Conservation (phyloP, 2,329 filamentous ascomycete genomes). For the Exophiala alcalophila region DNA sequence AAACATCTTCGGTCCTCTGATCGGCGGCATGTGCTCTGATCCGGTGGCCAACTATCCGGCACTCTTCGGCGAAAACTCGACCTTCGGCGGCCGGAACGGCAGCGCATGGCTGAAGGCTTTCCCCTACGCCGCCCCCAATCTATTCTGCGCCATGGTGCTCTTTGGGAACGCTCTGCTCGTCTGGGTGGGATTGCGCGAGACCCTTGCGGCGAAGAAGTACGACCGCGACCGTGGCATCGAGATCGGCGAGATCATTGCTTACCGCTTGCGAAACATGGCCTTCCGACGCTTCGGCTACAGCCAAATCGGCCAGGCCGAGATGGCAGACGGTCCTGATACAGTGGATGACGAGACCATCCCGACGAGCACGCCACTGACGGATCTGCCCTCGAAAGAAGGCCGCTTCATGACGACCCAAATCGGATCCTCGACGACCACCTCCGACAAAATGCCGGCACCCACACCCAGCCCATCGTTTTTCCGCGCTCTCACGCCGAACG, state of each 20-base stretch:
- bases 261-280: constrained; percentile 18
- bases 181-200: constrained; percentile 64
- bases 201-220: constrained; percentile 32
- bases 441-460: constrained; percentile 2
- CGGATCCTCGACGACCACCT: constrained; percentile 1
- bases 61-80: constrained; percentile 59
- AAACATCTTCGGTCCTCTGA: constrained; percentile 52
- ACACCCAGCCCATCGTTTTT: constrained; percentile 40
- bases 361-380: constrained; percentile 17
- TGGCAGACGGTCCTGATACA: constrained; percentile 10
- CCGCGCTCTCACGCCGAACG: constrained; percentile 55
- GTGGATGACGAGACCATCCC: constrained; percentile 18
- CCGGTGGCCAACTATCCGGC: constrained; percentile 61
- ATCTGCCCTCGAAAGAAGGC: constrained; percentile 19
- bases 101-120: constrained; percentile 61
- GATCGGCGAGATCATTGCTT: constrained; percentile 24
- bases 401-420: constrained; percentile 38
- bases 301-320: constrained; percentile 16
- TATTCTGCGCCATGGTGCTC: constrained; percentile 62
- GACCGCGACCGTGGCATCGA: constrained; percentile 23
- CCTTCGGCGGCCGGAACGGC: constrained; percentile 54
- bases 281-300: constrained; percentile 26
- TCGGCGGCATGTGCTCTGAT: constrained; percentile 67
- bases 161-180: constrained; percentile 53
- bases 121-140: constrained; percentile 67